A percentile compares a stretch with the other conserved stretches of the same genome.
phyloP scores from a whole-genome alignment of 2,329 filamentous ascomycete species.

The Fusarium sp. region DNA sequence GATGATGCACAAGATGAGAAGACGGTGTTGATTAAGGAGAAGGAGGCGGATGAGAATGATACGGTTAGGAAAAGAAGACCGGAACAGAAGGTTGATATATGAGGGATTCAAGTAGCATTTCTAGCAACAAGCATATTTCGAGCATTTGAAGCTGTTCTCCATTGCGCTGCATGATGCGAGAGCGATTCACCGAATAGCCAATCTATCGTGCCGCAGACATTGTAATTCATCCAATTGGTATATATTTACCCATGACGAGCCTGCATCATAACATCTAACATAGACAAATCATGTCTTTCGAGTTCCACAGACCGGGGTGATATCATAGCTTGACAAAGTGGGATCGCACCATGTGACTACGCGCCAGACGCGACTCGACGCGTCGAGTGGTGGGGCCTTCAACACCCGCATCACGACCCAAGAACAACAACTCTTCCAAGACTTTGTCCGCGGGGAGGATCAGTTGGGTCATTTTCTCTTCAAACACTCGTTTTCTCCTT shows the following conservation, averaged over 20 bases:
- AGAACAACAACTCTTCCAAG: not conserved
- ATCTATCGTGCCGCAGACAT: not conserved
- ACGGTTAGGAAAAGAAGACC: constrained; percentile 45
- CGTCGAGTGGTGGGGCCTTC: constrained; percentile 33
- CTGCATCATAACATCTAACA: not conserved
- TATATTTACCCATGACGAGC: not conserved
- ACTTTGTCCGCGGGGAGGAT: not conserved
- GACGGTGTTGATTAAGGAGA: constrained; percentile 42
- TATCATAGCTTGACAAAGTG: constrained; percentile 27
- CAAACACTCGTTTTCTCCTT: not conserved
- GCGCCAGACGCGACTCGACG: constrained; percentile 31
- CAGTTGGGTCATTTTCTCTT: not conserved
- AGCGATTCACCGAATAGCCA: not conserved
- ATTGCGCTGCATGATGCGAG: not conserved
- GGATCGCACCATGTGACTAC: constrained; percentile 29
- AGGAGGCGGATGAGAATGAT: constrained; percentile 31
- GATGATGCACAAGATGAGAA: constrained; percentile 47
- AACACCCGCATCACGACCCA: not conserved
- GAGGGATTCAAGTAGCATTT: not conserved
- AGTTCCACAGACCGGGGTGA: constrained; percentile 6
- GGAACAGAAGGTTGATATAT: constrained; percentile 20
- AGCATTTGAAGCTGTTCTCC: not conserved
- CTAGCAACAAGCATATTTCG: not conserved
- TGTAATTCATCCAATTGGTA: not conserved
- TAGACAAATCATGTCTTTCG: not conserved